Evolutionary conservation across 2,329 filamentous ascomycete genomes (phyloP).

Genomic region (Neonectria ditissima): DNA sequence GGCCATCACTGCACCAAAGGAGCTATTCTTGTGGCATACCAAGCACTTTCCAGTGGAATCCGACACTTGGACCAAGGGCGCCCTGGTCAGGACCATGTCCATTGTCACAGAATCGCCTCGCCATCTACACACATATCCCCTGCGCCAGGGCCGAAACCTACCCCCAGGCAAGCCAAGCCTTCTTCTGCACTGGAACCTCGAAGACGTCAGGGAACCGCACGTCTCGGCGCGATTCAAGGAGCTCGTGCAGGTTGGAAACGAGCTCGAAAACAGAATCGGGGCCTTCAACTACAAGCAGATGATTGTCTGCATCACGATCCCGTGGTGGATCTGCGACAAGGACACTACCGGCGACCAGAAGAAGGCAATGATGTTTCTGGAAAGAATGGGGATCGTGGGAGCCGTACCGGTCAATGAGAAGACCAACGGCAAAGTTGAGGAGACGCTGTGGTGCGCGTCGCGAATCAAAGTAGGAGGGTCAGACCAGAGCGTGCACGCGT

Average conservation of each 20-base stretch:
- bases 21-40: slow-evolving; percentile 21
- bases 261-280: slow-evolving; percentile 17
- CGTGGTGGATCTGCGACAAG: slow-evolving; percentile 19
- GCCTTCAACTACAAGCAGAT: slow-evolving; percentile 28
- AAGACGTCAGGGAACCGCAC: slow-evolving; percentile 8
- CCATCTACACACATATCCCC: slow-evolving; percentile 23
- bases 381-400: slow-evolving; percentile 20
- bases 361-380: slow-evolving; percentile 16
- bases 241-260: slow-evolving; percentile 13
- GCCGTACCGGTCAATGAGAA: slow-evolving; percentile 20
- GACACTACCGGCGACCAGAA: slow-evolving; percentile 16
- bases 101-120: slow-evolving; percentile 24
- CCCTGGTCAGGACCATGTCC: slow-evolving; percentile 23
- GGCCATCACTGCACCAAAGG: slow-evolving; percentile 16
- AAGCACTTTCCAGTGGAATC: slow-evolving; percentile 18
- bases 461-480: slow-evolving; percentile 11
- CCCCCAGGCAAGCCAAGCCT: slow-evolving; percentile 7
- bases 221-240: slow-evolving; percentile 25
- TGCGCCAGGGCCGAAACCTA: slow-evolving; percentile 20
- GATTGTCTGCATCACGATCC: slow-evolving; percentile 25
- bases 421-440: neutral
- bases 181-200: slow-evolving; percentile 23
- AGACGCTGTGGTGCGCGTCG: slow-evolving; percentile 24
- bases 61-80: slow-evolving; percentile 23
- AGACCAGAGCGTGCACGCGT: slow-evolving; percentile 23